phyloP scores from a whole-genome alignment of 1,284 basidiomycete species.

The Fistulina hepatica region DNA sequence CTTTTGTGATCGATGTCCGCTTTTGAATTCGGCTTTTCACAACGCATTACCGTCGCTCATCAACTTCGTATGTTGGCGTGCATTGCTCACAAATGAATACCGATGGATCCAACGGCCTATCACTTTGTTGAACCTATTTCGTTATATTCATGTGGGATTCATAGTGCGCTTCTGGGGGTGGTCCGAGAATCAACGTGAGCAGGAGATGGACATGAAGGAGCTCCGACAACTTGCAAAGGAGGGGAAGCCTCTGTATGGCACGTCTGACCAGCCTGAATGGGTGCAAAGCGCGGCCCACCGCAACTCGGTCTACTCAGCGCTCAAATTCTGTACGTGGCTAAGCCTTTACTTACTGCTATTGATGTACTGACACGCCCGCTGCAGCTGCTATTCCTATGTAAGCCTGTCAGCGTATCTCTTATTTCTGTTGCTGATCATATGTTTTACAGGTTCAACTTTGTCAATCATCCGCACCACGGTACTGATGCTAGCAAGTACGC shows the following conservation, averaged over 20 bases:
- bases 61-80: no score
- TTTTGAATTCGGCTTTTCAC: neutral
- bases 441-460: constrained; percentile 74
- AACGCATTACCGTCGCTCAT: constrained; percentile 8
- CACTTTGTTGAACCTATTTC: constrained; percentile 28
- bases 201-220: constrained; percentile 67
- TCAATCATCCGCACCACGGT: constrained; percentile 83
- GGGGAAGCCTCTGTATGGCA: constrained; percentile 79
- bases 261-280: constrained; percentile 75
- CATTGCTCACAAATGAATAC: no score
- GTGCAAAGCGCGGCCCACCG: constrained; percentile 83
- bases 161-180: constrained; percentile 98
- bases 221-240: constrained; percentile 58
- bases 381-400: constrained; percentile 65
- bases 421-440: constrained; percentile 6
- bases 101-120: no score
- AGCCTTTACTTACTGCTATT: constrained; percentile 6
- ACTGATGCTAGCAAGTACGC: constrained; percentile 77
- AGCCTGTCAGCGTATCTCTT: constrained; percentile 18
- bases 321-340: constrained; percentile 72
- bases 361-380: constrained; percentile 4
- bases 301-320: constrained; percentile 88
- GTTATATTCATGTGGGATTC: no score
- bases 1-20: no score
- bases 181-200: constrained; percentile 83